These are phyloP conservation scores for Globisporangium camurandrum DNA, from an alignment of 352 stramenopile genomes.

Conservation along the genomic window DNA sequence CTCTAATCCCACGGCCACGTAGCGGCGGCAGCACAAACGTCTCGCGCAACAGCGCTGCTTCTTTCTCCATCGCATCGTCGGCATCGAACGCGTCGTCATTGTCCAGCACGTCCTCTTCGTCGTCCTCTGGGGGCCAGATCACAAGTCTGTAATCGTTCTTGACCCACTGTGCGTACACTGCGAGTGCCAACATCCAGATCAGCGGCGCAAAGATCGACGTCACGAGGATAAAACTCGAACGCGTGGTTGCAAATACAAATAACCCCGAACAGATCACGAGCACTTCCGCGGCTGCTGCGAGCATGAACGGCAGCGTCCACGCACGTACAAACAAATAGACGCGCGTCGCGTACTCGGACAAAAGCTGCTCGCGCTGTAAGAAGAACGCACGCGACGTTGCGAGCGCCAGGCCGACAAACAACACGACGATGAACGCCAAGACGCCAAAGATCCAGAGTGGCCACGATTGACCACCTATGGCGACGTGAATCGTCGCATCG, in stretches of 20 bases:
- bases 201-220: constrained; percentile 68
- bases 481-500: constrained; percentile 38
- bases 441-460: constrained; percentile 85
- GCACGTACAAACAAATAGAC: constrained; percentile 63
- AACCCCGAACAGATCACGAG: constrained; percentile 76
- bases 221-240: constrained; percentile 73
- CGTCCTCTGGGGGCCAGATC: constrained; percentile 72
- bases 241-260: constrained; percentile 73
- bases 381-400: constrained; percentile 78
- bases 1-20: too few relatives aligned
- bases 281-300: constrained; percentile 69
- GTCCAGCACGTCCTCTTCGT: constrained; percentile 72
- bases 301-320: constrained; percentile 69
- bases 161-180: constrained; percentile 66
- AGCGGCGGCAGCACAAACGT: constrained; percentile 75
- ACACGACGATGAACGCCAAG: constrained; percentile 71
- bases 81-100: constrained; percentile 71
- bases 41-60: constrained; percentile 64
- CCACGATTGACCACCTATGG: constrained; percentile 59
- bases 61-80: constrained; percentile 61
- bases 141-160: constrained; percentile 83
- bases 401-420: constrained; percentile 65
- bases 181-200: constrained; percentile 68
- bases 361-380: constrained; percentile 64
- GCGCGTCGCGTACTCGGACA: constrained; percentile 68